Percentiles rank a stretch among this genome's conserved stretches.
phyloP scores from a whole-genome alignment of 2,329 filamentous ascomycete species.

The Graphiopsis chlorocephala region DNA sequence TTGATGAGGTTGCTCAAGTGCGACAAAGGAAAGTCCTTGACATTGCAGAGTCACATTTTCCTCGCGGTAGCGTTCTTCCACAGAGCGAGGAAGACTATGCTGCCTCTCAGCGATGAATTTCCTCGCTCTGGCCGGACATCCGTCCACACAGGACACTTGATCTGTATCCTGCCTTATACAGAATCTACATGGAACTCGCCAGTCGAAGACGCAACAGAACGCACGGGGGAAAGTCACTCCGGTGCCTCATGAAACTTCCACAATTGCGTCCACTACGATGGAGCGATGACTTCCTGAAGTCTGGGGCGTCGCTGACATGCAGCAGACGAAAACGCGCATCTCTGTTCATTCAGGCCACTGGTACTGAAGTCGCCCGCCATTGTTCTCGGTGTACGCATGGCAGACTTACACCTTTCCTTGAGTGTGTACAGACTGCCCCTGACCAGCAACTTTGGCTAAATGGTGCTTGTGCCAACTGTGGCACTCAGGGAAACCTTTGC shows the following conservation, averaged over 20 bases:
- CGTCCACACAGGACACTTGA: background rate
- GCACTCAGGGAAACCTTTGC: background rate
- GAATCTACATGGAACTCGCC: background rate
- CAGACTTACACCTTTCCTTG: background rate
- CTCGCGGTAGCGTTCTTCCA: background rate
- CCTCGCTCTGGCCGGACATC: background rate
- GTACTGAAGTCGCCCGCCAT: background rate
- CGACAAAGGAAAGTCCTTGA: background rate
- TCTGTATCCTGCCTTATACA: background rate
- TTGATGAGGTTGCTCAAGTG: background rate
- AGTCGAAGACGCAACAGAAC: too few relatives aligned
- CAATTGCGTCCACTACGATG: slow-evolving; percentile 1
- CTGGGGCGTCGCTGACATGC: background rate
- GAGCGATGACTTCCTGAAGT: background rate
- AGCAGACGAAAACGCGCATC: background rate
- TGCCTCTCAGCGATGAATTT: background rate
- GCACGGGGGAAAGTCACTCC: background rate
- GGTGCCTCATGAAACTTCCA: background rate
- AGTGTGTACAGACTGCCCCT: background rate
- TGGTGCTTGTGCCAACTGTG: slow-evolving; percentile 4
- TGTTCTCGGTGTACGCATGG: background rate
- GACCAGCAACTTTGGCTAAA: background rate
- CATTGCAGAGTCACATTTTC: background rate
- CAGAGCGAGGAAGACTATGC: slow-evolving; percentile 4
- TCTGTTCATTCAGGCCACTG: background rate